A percentile compares a stretch with the other conserved stretches of the same genome.
These are phyloP conservation scores for Collybia nuda DNA, from an alignment of 768 basidiomycete species.

Conservation along the genomic window DNA sequence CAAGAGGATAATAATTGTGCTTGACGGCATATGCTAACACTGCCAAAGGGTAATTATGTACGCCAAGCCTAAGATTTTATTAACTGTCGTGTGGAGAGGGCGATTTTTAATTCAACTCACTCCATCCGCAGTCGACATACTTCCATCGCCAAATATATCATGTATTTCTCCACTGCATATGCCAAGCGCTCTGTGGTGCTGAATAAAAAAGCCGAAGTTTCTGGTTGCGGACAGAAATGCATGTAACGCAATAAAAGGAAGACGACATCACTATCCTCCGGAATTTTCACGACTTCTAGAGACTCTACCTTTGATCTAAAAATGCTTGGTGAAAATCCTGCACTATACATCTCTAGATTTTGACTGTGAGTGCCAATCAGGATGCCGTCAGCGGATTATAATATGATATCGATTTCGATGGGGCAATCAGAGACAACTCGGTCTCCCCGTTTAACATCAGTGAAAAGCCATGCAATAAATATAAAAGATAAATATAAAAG, in stretches of 20 bases:
- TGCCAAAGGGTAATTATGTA: not conserved
- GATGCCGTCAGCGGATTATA: slow-evolving; percentile 3
- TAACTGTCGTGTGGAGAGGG: not conserved
- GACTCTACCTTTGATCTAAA: not conserved
- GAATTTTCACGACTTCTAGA: not conserved
- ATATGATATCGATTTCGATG: not conserved
- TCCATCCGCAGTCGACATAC: slow-evolving; percentile 12
- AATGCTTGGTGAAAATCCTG: slow-evolving; percentile 1
- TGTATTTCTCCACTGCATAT: slow-evolving; percentile 23
- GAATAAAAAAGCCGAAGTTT: slow-evolving; percentile 10
- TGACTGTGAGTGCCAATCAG: slow-evolving; percentile 2
- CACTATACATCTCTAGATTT: slow-evolving; percentile 5
- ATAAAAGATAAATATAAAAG: too few species aligned
- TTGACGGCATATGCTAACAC: slow-evolving; percentile 4
- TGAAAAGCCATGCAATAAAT: too few species aligned
- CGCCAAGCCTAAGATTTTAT: not conserved
- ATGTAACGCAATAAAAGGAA: slow-evolving; percentile 18
- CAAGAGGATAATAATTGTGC: slow-evolving; percentile 1
- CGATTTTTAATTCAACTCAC: slow-evolving; percentile 4
- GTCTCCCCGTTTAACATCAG: too few species aligned
- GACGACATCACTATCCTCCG: slow-evolving; percentile 12
- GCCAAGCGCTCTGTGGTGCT: slow-evolving; percentile 8
- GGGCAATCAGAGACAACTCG: not conserved
- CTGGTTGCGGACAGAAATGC: slow-evolving; percentile 19
- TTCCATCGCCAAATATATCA: slow-evolving; percentile 17